Conservation (phyloP, 768 basidiomycete species). For the Albatrellus ellisii region DNA sequence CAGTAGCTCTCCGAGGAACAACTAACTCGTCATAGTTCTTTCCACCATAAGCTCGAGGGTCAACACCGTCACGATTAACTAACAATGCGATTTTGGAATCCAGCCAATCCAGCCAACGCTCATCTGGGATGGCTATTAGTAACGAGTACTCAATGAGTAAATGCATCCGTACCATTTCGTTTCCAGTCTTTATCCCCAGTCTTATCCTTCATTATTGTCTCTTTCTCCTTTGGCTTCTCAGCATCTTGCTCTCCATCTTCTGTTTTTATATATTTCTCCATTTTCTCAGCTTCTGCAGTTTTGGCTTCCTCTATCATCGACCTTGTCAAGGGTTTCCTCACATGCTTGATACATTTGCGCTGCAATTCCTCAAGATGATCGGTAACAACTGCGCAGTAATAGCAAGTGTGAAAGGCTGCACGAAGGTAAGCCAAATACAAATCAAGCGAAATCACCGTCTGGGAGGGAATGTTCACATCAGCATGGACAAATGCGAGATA, state of each 20-base stretch:
- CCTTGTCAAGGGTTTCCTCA: conserved; percentile 63
- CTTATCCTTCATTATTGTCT: conserved; percentile 18
- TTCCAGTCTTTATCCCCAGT: conserved; percentile 38
- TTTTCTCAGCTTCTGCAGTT: conserved; percentile 34
- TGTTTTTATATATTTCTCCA: conserved; percentile 29
- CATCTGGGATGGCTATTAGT: conserved; percentile 36
- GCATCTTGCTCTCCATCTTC: conserved; percentile 29
- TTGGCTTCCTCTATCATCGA: conserved; percentile 46
- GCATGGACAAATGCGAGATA: conserved; percentile 9
- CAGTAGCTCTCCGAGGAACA: too few relatives aligned
- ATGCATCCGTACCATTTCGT: conserved; percentile 44
- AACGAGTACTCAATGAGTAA: conserved; percentile 5
- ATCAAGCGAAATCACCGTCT: conserved; percentile 80
- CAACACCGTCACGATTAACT: conserved; percentile 65
- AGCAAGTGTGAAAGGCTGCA: conserved; percentile 88
- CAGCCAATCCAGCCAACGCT: conserved; percentile 82
- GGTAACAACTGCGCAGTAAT: conserved; percentile 90
- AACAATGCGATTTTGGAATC: conserved; percentile 78
- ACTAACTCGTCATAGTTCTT: conserved; percentile 83
- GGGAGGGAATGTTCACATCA: conserved; percentile 4
- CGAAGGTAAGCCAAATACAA: conserved; percentile 90
- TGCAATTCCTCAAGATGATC: conserved; percentile 93
- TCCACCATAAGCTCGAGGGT: conserved; percentile 81
- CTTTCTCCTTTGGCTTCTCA: conserved; percentile 25
- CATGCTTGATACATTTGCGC: conserved; percentile 88